Conservation (phyloP, 805 yeast genomes). For the Yarrowia sp. region DNA sequence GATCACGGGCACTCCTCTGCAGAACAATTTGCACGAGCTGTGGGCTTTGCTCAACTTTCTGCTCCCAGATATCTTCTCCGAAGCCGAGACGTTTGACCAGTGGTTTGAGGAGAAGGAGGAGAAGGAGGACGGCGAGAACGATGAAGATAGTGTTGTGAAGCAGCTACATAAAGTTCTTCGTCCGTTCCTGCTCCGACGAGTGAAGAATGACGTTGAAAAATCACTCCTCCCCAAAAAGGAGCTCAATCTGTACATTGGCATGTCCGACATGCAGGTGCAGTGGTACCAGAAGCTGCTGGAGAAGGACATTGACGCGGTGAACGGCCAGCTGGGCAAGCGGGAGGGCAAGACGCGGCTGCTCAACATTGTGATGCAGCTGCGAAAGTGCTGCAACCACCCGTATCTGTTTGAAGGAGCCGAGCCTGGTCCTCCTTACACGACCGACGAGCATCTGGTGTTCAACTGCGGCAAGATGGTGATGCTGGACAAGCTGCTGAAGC, state of each 20-base stretch:
- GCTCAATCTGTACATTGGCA: constrained; percentile 85
- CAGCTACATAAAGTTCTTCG: constrained; percentile 86
- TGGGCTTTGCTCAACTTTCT: constrained; percentile 94
- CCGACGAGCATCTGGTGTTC: constrained; percentile 90
- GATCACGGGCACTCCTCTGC: constrained; percentile 96
- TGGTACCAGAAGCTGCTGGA: constrained; percentile 92
- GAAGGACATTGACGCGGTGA: constrained; percentile 94
- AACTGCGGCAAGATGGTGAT: constrained; percentile 92
- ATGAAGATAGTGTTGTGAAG: constrained; percentile 83
- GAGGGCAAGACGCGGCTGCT: constrained; percentile 86
- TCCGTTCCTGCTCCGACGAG: constrained; percentile 88
- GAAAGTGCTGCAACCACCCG: constrained; percentile 98
- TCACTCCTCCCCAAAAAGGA: constrained; percentile 90
- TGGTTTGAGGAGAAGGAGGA: constrained; percentile 73
- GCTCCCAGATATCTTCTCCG: constrained; percentile 94
- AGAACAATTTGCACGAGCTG: constrained; percentile 90
- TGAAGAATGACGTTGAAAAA: constrained; percentile 91
- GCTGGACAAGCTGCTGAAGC: constrained; percentile 78
- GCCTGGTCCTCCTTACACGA: constrained; percentile 97
- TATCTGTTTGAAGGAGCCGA: constrained; percentile 98
- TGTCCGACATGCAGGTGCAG: constrained; percentile 92
- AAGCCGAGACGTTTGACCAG: constrained; percentile 85
- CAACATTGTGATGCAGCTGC: constrained; percentile 94
- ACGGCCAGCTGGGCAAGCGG: constrained; percentile 92
- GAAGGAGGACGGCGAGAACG: constrained; percentile 50